These are phyloP conservation scores for Chiua sp. DNA, from an alignment of 1,284 basidiomycete species.

Conservation along the genomic window DNA sequence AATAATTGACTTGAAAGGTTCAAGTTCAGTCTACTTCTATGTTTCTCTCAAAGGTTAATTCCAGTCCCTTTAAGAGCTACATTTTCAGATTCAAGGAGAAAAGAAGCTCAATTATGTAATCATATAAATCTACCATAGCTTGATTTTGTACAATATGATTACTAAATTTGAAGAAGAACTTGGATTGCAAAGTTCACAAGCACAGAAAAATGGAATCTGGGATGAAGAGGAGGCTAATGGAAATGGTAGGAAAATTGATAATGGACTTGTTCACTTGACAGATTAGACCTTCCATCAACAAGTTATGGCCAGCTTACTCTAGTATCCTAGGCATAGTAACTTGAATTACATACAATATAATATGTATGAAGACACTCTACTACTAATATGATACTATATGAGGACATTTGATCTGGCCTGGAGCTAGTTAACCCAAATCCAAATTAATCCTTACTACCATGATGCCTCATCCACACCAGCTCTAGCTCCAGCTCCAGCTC, in stretches of 20 bases:
- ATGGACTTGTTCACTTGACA: not conserved
- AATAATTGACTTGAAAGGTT: too few species aligned
- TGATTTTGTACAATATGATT: conserved; percentile 12
- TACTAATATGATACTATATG: not conserved
- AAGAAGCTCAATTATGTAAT: not conserved
- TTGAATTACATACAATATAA: too few species aligned
- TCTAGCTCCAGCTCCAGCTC: too few species aligned
- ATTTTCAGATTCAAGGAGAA: conserved; percentile 3
- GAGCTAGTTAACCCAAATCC: too few species aligned
- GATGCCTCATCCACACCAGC: too few species aligned
- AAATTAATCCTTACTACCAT: too few species aligned
- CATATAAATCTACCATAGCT: not conserved
- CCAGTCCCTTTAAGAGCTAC: conserved; percentile 1
- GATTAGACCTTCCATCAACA: not conserved
- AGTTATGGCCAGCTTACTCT: not conserved
- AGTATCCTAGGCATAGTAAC: too few species aligned
- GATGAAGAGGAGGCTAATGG: not conserved
- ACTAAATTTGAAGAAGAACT: conserved; percentile 7
- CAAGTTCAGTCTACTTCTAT: not conserved
- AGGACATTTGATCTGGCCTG: not conserved
- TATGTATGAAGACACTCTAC: too few species aligned
- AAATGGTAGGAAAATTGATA: not conserved
- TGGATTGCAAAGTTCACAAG: not conserved
- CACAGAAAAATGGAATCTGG: not conserved
- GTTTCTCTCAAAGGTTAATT: conserved; percentile 9